phyloP scores from a whole-genome alignment of 305 asterid genomes.

The Solanum aculeatissimum region DNA sequence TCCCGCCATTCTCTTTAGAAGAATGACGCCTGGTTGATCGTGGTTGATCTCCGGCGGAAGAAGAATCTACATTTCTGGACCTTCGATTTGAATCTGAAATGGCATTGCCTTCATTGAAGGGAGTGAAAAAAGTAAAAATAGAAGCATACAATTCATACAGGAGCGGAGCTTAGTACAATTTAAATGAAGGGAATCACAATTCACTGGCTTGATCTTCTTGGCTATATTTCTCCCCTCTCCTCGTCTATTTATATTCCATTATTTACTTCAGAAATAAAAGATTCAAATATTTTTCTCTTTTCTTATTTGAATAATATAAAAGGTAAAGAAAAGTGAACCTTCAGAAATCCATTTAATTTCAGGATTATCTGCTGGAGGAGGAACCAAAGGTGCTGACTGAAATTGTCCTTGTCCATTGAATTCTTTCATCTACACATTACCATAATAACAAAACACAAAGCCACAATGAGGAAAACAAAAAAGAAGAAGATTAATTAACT shows the following conservation, averaged over 20 bases:
- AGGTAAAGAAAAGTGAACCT: background rate
- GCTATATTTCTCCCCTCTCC: background rate
- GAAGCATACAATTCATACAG: background rate
- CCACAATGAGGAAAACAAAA: background rate
- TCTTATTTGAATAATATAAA: background rate
- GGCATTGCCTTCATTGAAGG: background rate
- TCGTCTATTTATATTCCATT: background rate
- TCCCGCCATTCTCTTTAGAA: background rate
- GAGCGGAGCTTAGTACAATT: no score
- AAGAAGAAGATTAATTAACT: background rate
- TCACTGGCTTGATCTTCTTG: background rate
- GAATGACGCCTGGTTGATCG: background rate
- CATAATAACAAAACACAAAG: background rate
- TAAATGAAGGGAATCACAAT: no score
- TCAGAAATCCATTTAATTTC: conserved; percentile 10
- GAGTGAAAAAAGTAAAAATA: background rate
- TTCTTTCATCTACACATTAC: conserved; percentile 6
- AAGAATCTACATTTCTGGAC: background rate
- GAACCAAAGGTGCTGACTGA: conserved; percentile 9
- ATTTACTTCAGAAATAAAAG: no score
- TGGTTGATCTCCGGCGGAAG: background rate
- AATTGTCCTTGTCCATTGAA: conserved; percentile 5
- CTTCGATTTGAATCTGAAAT: background rate
- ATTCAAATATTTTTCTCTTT: background rate
- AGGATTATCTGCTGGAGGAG: background rate